Evolutionary conservation across 257 asterid genomes (phyloP), one percentile per base, ranked within the genome.

Genomic region (Plantago elongata): DNA sequence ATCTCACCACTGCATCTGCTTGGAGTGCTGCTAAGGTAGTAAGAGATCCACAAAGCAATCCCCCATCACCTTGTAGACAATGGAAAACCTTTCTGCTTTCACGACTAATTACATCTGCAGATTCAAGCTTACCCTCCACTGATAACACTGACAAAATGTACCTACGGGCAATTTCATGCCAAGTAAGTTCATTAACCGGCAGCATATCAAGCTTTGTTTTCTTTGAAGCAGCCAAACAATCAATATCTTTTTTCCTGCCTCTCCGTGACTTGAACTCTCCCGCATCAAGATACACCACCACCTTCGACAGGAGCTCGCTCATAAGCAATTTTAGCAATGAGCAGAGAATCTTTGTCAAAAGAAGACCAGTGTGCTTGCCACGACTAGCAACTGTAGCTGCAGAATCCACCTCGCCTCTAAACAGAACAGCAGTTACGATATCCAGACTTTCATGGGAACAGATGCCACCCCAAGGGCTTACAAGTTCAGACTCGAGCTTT

Each of bases 91-190:
- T 89, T 37, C 95, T 87, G 60, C 99, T 87, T 76, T 86, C 99
- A 61, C 91, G 90, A 82, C 69, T 76, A 61, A 86, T 88, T 70
- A 82, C 75, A 67, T 93, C 99, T 14, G 87, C 54, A 38, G 95
- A 87, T 54, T 93, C 97, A 74, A 82, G 94, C 75, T 80, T 83
- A 61, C 93, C 86, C 46, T 86, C 94, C 97, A 85, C 84, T 43
- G 94, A 73, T 46, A 85, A 65, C 58, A 89, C 84, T 34, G 96
- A 93, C 72, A 85, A 65, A 69, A 83, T 82, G 65, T 82, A 89
- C 67, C 99, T 82, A 72, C 99, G 82, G 54, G 95, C 85, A 55
- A 93, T 77, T 85, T 93, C 99, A 57, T 85, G 97, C 99, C 97
- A 93, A 1, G 99, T 89, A 68, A 93, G 79, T 71, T 76, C 94